Evolutionary conservation across 805 yeast genomes (phyloP).

Genomic region (Torulaspora maleeae): DNA sequence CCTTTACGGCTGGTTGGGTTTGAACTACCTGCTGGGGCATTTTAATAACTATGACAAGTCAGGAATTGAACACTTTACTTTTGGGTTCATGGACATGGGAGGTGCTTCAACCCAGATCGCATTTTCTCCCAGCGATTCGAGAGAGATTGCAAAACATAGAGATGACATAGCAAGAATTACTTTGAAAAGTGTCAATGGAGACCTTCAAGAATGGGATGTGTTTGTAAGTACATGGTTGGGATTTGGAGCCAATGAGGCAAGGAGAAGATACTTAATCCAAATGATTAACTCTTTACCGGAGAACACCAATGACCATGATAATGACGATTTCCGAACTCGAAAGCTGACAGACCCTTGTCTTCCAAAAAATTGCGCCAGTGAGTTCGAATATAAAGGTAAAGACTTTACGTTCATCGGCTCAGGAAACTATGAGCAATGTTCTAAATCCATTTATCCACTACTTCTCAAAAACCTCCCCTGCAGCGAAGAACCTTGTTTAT

Average conservation of each 20-base stretch:
- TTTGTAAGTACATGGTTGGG: constrained; percentile 97
- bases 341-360: constrained; percentile 70
- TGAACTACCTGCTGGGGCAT: constrained; percentile 75
- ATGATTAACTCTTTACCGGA: constrained; percentile 49
- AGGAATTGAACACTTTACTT: constrained; percentile 47
- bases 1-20: constrained; percentile 89
- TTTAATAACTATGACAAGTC: constrained; percentile 45
- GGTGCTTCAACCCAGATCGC: constrained; percentile 98
- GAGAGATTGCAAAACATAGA: constrained; percentile 58
- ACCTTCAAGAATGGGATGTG: constrained; percentile 68
- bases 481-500: constrained; percentile 80
- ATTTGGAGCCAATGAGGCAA: constrained; percentile 94
- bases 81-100: constrained; percentile 98
- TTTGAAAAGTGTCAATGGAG: constrained; percentile 67
- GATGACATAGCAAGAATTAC: constrained; percentile 69
- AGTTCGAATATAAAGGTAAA: constrained; percentile 44
- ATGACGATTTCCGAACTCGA: constrained; percentile 40
- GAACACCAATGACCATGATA: constrained; percentile 44
- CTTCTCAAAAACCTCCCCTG: constrained; percentile 78
- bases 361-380: constrained; percentile 54
- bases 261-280: constrained; percentile 61
- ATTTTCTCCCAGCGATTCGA: constrained; percentile 66
- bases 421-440: constrained; percentile 75
- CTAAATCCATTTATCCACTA: constrained; percentile 67
- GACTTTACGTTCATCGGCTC: constrained; percentile 58